Evolutionary conservation across 169 alveolate genomes (phyloP).

Genomic region (Plasmodium chabaudi): DNA sequence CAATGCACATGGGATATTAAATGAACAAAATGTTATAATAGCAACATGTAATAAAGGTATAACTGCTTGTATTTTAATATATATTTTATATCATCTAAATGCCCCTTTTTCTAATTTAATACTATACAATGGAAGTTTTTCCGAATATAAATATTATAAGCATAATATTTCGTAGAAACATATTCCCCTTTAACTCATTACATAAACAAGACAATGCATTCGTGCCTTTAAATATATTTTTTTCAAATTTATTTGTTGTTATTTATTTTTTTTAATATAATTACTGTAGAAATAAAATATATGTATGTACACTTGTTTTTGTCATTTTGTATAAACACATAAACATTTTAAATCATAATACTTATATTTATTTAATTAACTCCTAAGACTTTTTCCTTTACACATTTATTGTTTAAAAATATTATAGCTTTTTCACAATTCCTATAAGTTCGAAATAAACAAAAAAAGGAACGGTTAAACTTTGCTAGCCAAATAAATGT

Average conservation of each 20-base stretch:
- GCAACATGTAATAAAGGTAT: conserved; percentile 43
- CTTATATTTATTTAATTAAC: not conserved
- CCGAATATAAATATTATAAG: conserved; percentile 21
- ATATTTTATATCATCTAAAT: conserved; percentile 23
- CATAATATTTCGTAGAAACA: conserved; percentile 8
- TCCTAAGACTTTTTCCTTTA: not conserved
- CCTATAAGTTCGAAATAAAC: no score
- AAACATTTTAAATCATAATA: no score
- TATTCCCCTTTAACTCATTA: not conserved
- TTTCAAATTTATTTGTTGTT: not conserved
- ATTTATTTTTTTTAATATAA: no score
- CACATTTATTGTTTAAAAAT: not conserved
- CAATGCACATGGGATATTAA: conserved; percentile 38
- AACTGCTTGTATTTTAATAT: conserved; percentile 49
- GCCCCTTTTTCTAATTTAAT: conserved; percentile 40
- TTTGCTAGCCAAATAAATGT: no score
- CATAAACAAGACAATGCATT: not conserved
- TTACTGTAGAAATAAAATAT: not conserved
- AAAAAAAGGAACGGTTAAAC: no score
- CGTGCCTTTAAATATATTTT: not conserved
- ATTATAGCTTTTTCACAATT: no score
- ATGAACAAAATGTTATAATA: conserved; percentile 27
- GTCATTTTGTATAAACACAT: not conserved
- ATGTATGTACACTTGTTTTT: not conserved
- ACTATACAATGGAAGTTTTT: conserved; percentile 40